Evolutionary conservation across 2,329 filamentous ascomycete genomes (phyloP).

Genomic region (Stagonosporopsis tanaceti): DNA sequence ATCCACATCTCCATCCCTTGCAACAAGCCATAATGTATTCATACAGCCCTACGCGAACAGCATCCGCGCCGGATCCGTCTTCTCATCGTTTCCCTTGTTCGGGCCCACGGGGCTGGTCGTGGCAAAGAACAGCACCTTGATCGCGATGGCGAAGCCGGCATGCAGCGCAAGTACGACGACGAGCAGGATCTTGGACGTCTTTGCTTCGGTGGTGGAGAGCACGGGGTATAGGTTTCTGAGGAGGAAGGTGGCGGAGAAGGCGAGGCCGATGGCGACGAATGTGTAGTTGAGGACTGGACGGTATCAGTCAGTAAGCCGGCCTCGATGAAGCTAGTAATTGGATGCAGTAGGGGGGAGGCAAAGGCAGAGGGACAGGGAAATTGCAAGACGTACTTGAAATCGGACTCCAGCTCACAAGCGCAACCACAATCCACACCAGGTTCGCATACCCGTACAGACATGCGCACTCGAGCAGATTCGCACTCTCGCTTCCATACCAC

Average conservation of each 20-base stretch:
- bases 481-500: slow-evolving; percentile 94
- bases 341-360: no score
- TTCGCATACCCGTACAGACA: slow-evolving; percentile 96
- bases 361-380: neutral
- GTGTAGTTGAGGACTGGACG: slow-evolving; percentile 80
- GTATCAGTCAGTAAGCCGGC: neutral
- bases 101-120: slow-evolving; percentile 53
- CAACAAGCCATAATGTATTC: neutral
- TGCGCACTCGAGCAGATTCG: slow-evolving; percentile 94
- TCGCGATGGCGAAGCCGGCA: slow-evolving; percentile 87
- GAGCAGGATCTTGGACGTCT: slow-evolving; percentile 87
- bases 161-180: slow-evolving; percentile 85
- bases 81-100: slow-evolving; percentile 33
- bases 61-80: slow-evolving; percentile 34
- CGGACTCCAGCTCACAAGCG: slow-evolving; percentile 88
- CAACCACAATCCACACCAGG: slow-evolving; percentile 95
- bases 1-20: neutral
- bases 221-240: slow-evolving; percentile 69
- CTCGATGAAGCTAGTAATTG: neutral
- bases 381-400: slow-evolving; percentile 64
- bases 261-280: slow-evolving; percentile 76
- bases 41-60: slow-evolving; percentile 13
- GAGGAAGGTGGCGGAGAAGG: slow-evolving; percentile 49
- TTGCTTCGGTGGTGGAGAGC: slow-evolving; percentile 88
- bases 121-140: slow-evolving; percentile 97